These are phyloP conservation scores for Rubus idaeus DNA, from an alignment of 306 rosid genomes.

Conservation along the genomic window DNA sequence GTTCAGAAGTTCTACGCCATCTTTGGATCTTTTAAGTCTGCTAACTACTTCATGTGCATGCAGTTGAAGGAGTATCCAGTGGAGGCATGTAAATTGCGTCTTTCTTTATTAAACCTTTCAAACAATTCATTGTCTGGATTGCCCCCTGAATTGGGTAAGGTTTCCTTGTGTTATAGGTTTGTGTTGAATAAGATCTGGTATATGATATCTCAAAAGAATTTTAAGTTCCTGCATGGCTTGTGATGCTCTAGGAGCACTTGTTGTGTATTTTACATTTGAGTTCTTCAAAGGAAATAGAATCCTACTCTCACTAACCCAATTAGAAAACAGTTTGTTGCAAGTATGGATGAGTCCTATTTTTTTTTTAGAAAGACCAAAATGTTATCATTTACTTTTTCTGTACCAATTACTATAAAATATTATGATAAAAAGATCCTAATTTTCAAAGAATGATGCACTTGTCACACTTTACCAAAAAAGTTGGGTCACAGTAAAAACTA, in stretches of 20 bases:
- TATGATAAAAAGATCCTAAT: neutral
- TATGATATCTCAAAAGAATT: slow-evolving; percentile 13
- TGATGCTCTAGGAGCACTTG: neutral
- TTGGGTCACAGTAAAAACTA: neutral
- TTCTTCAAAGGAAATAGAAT: slow-evolving; percentile 1
- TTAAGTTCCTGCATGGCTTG: slow-evolving; percentile 1
- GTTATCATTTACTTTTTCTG: neutral
- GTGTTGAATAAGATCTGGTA: slow-evolving; percentile 14
- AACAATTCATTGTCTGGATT: slow-evolving; percentile 90
- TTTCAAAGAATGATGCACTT: neutral
- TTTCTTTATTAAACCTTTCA: slow-evolving; percentile 78
- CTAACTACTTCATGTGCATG: slow-evolving; percentile 30
- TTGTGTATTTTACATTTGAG: too few relatives aligned
- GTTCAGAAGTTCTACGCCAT: neutral
- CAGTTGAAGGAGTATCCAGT: slow-evolving; percentile 94
- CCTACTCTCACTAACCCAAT: neutral
- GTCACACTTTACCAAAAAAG: neutral
- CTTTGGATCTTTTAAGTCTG: slow-evolving; percentile 21
- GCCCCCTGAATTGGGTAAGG: slow-evolving; percentile 88
- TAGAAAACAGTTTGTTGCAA: neutral
- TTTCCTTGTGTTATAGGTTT: slow-evolving; percentile 26
- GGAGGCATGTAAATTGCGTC: slow-evolving; percentile 83
- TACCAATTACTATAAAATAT: neutral
- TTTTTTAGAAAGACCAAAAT: neutral
- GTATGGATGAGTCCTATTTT: neutral